These are phyloP conservation scores for Sclerotinia trifoliorum DNA, from an alignment of 2,329 filamentous ascomycete genomes.

Conservation along the genomic window DNA sequence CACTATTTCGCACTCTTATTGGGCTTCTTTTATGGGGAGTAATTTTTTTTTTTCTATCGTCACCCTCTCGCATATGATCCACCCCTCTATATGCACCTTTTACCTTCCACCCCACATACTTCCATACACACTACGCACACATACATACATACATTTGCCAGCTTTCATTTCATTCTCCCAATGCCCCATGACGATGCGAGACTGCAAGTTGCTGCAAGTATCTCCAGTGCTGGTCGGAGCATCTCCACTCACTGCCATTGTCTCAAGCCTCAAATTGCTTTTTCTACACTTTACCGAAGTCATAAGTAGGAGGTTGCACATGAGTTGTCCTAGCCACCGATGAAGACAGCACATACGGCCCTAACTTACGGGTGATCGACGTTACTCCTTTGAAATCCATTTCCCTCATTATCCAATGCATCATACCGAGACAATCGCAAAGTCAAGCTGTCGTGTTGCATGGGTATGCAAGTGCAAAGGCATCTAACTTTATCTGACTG, in stretches of 20 bases:
- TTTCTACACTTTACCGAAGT: constrained; percentile 32
- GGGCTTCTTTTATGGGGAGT: constrained; percentile 17
- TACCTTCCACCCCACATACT: constrained; percentile 25
- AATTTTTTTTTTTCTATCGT: constrained; percentile 26
- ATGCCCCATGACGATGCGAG: constrained; percentile 34
- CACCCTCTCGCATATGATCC: constrained; percentile 22
- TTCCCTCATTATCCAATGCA: constrained; percentile 38
- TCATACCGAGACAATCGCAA: constrained; percentile 40
- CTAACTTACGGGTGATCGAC: constrained; percentile 39
- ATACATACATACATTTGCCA: constrained; percentile 31
- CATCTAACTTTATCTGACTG: constrained; percentile 34
- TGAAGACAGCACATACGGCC: constrained; percentile 39
- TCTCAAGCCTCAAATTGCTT: constrained; percentile 35
- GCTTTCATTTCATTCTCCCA: constrained; percentile 30
- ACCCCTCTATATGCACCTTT: constrained; percentile 23
- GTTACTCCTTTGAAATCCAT: constrained; percentile 37
- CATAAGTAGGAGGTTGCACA: constrained; percentile 36
- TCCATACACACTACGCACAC: constrained; percentile 25
- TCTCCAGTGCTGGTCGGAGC: constrained; percentile 38
- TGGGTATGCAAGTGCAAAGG: constrained; percentile 38
- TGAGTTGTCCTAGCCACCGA: constrained; percentile 37
- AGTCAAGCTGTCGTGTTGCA: constrained; percentile 39
- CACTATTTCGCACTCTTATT: constrained; percentile 13
- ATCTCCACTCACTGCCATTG: constrained; percentile 36
- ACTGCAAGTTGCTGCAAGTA: constrained; percentile 35